phyloP scores from a whole-genome alignment of 768 basidiomycete species.

The Suillus tomentosus region DNA sequence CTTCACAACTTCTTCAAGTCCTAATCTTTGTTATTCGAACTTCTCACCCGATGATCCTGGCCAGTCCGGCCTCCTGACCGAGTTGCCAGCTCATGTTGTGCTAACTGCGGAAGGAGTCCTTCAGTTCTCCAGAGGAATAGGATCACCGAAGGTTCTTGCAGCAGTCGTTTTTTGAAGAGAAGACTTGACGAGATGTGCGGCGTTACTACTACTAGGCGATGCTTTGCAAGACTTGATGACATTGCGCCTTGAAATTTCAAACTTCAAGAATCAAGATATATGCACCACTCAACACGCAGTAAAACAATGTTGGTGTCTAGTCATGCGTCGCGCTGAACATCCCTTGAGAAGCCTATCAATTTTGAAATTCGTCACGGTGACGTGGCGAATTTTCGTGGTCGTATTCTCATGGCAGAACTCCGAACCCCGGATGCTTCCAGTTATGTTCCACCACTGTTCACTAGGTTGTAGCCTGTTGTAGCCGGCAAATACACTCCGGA shows the following conservation, averaged over 20 bases:
- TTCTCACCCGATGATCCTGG: too few species aligned
- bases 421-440: conserved; percentile 3
- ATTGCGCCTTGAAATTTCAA: neutral
- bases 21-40: too few species aligned
- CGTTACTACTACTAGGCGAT: neutral
- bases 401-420: neutral
- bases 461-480: neutral
- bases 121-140: neutral
- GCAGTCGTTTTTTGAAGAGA: neutral
- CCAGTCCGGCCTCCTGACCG: neutral
- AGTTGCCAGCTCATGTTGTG: neutral
- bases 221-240: neutral
- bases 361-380: neutral
- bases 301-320: neutral
- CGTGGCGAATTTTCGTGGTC: neutral
- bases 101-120: neutral
- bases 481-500: neutral
- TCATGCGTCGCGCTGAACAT: neutral
- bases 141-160: neutral
- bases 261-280: neutral
- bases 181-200: neutral
- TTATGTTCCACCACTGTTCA: neutral
- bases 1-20: too few species aligned
- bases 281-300: neutral
- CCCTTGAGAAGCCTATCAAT: neutral